A percentile compares a stretch with the other conserved stretches of the same genome.
phyloP scores from a whole-genome alignment of 768 basidiomycete species.

The Lactarius vividus region DNA sequence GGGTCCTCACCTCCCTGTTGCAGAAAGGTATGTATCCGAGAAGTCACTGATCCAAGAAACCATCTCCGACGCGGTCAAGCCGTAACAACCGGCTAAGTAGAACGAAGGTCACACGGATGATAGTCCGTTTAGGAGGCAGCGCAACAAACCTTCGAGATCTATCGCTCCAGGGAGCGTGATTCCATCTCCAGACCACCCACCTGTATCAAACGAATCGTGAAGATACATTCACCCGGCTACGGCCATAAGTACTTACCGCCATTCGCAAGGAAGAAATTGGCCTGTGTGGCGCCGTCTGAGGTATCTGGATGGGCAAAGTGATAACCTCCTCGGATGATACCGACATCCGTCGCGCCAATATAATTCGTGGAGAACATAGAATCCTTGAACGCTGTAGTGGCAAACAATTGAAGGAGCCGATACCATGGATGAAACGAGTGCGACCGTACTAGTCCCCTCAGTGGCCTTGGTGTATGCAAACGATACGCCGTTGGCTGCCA shows the following conservation, averaged over 20 bases:
- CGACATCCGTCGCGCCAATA: constrained; percentile 52
- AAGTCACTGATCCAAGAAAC: constrained; percentile 62
- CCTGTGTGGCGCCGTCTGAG: constrained; percentile 61
- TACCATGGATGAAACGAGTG: not conserved
- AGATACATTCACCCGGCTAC: not conserved
- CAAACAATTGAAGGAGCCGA: constrained; percentile 28
- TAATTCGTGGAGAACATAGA: constrained; percentile 51
- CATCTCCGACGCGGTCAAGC: constrained; percentile 51
- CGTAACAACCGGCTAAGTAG: constrained; percentile 48
- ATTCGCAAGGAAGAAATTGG: constrained; percentile 54
- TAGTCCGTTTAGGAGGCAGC: not conserved
- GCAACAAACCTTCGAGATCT: constrained; percentile 55
- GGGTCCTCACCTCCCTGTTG: constrained; percentile 44
- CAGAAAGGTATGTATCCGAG: constrained; percentile 53
- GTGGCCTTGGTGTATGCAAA: constrained; percentile 71
- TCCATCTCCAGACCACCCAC: constrained; percentile 56
- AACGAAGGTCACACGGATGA: not conserved
- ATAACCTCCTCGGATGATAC: constrained; percentile 58
- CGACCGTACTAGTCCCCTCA: constrained; percentile 50
- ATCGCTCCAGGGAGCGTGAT: constrained; percentile 62
- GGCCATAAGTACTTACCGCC: not conserved
- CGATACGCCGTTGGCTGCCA: constrained; percentile 48
- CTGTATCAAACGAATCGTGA: constrained; percentile 28
- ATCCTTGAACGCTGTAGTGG: constrained; percentile 36
- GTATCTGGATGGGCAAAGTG: constrained; percentile 58